phyloP scores from a whole-genome alignment of 1,139 yeast genomes.

The Saccharomycopsis hybrid region DNA sequence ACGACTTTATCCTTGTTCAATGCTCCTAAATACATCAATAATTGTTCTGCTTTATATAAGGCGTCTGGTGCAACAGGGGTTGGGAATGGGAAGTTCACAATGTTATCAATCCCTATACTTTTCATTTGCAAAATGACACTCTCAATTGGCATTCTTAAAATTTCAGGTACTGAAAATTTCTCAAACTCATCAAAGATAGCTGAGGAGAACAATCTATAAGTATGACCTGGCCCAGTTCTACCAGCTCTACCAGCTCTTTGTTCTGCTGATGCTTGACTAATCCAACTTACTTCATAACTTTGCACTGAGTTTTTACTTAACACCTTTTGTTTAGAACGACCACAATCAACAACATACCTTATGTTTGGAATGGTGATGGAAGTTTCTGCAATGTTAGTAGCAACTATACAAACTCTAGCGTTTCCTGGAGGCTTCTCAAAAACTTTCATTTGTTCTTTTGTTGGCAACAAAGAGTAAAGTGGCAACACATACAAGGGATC shows the following conservation, averaged over 20 bases:
- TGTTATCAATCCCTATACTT: conserved; percentile 91
- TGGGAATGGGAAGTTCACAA: conserved; percentile 92
- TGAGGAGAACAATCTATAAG: conserved; percentile 89
- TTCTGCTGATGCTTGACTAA: conserved; percentile 91
- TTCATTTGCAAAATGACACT: conserved; percentile 93
- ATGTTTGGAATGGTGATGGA: conserved; percentile 95
- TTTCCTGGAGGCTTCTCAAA: conserved; percentile 71
- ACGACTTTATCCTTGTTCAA: conserved; percentile 48
- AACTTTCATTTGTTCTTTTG: conserved; percentile 90
- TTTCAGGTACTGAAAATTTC: conserved; percentile 84
- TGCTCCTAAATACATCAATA: conserved; percentile 76
- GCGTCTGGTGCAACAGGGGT: conserved; percentile 75
- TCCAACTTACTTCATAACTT: conserved; percentile 87
- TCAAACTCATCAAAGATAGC: conserved; percentile 82
- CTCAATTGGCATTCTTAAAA: conserved; percentile 91
- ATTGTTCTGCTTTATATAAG: conserved; percentile 57
- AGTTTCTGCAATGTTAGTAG: conserved; percentile 98
- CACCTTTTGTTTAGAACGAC: conserved; percentile 82
- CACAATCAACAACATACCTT: conserved; percentile 91
- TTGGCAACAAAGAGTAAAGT: conserved; percentile 83
- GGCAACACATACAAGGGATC: conserved; percentile 92
- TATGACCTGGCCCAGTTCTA: conserved; percentile 98
- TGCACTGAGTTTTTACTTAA: conserved; percentile 87
- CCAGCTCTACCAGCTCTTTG: conserved; percentile 99
- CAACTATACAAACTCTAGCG: conserved; percentile 82